Evolutionary conservation across 495 filamentous ascomycete species (phyloP), one percentile per base, ranked within the genome.

Genomic region (Bryoglossum gracile): DNA sequence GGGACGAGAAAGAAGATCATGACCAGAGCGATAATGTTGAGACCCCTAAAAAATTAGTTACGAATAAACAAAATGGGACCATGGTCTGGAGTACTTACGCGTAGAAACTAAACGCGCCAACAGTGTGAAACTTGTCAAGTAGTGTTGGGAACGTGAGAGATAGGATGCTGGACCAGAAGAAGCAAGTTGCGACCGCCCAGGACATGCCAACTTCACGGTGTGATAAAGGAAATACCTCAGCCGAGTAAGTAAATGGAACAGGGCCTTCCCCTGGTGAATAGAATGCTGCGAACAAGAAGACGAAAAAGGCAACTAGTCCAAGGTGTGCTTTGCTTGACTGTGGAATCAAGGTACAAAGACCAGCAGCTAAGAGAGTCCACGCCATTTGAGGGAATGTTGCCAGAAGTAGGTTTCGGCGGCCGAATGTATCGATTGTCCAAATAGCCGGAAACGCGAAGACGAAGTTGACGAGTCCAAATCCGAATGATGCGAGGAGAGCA

Each of bases 391-490:
- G 87, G 63, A 90, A 89, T 4, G 86, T 91, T 1, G 73, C 72
- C 11, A 91, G 73, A 4, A 91, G 71, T 6, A 92, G 75, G 52
- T 88, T 88, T 14, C 87, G 75, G 2, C 86, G 80, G n/a, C 86
- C 87, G 52, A 86, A 89, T 0, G 82, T 87, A 59, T 91, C 86
- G 50, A 91, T 91, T 3, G 84, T 88, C 61, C 83, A 87, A 36
- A 91, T 68, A 8, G 86, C 86, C 0, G 86, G 86, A 10, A 89
- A 72, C 3, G 84, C 83, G 49, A 89, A 88, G 19, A 90, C 65
- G 67, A 79, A 89, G 61, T 89, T 89, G 59, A 88, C 75, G n/a
- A 87, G 67, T 9, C 86, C 86, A 58, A 80, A 87, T 5, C 86
- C 87, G 2, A 92, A 65, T 10, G 83, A 87, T 8, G 81, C 83